Evolutionary conservation across 768 basidiomycete species (phyloP).

Genomic region (Terana coerulea): DNA sequence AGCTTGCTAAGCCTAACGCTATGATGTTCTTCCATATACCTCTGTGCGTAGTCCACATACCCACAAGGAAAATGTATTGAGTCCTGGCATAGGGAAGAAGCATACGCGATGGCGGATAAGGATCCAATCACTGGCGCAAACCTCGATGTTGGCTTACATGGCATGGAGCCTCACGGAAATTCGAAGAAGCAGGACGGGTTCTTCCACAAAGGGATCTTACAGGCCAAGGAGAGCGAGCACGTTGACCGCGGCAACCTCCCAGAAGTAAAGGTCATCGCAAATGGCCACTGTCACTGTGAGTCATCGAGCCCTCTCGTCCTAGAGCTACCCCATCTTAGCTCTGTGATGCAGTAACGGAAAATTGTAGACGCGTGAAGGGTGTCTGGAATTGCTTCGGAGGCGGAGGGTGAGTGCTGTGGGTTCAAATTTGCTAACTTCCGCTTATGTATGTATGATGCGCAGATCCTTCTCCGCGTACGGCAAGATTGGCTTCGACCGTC

Average conservation of each 20-base stretch:
- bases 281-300: slow-evolving; percentile 88
- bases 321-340: slow-evolving; percentile 15
- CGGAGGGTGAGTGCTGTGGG: slow-evolving; percentile 53
- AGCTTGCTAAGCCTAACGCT: slow-evolving; percentile 89
- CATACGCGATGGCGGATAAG: slow-evolving; percentile 66
- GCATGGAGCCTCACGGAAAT: slow-evolving; percentile 55
- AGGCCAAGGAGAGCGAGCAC: slow-evolving; percentile 69
- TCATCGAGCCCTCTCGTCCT: slow-evolving; percentile 6
- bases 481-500: slow-evolving; percentile 81
- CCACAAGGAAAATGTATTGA: too few species aligned
- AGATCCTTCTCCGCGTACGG: slow-evolving; percentile 85
- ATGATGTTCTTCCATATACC: slow-evolving; percentile 99
- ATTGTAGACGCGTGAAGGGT: slow-evolving; percentile 79
- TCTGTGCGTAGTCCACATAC: slow-evolving; percentile 51
- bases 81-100: slow-evolving; percentile 61
- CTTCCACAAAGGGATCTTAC: slow-evolving; percentile 76
- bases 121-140: slow-evolving; percentile 54
- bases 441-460: slow-evolving; percentile 6
- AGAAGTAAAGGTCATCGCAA: slow-evolving; percentile 85
- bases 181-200: slow-evolving; percentile 77
- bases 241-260: slow-evolving; percentile 40
- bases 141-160: slow-evolving; percentile 68
- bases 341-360: slow-evolving; percentile 65
- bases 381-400: slow-evolving; percentile 93
- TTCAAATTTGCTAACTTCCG: too few species aligned